A percentile compares a stretch with the other conserved stretches of the same genome.
phyloP scores from a whole-genome alignment of 1,139 yeast species.

The Yamadazyma kanchanaburiensis region DNA sequence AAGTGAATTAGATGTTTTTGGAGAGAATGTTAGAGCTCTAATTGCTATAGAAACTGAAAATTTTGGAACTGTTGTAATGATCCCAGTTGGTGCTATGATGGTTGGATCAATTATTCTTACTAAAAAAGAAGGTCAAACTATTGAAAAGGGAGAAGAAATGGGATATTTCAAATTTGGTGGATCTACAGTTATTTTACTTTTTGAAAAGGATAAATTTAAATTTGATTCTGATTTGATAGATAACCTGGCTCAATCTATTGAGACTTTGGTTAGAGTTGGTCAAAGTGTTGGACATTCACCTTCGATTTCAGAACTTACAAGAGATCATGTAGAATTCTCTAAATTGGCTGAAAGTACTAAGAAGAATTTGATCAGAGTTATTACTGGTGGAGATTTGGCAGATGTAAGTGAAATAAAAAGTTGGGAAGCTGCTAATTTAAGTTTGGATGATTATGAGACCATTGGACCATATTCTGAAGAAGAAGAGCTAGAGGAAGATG shows the following conservation, averaged over 20 bases:
- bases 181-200: conserved; percentile 69
- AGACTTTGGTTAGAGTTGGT: conserved; percentile 84
- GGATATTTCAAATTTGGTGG: conserved; percentile 98
- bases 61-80: conserved; percentile 75
- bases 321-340: conserved; percentile 46
- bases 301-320: conserved; percentile 43
- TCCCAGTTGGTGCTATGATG: conserved; percentile 98
- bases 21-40: conserved; percentile 80
- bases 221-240: conserved; percentile 73
- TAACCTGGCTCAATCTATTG: conserved; percentile 69
- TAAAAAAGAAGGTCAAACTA: conserved; percentile 54
- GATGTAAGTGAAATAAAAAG: conserved; percentile 28
- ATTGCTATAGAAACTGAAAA: conserved; percentile 70
- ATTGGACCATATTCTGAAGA: too few species aligned
- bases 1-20: conserved; percentile 84
- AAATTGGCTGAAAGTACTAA: conserved; percentile 49
- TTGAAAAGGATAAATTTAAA: conserved; percentile 28
- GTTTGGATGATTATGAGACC: too few species aligned
- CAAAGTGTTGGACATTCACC: conserved; percentile 84
- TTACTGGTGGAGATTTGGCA: conserved; percentile 53
- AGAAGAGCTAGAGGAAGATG: too few species aligned
- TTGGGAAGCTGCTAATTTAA: conserved; percentile 31
- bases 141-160: conserved; percentile 74
- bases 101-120: conserved; percentile 86
- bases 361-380: conserved; percentile 53